Percentiles rank a stretch among this genome's conserved stretches.
Evolutionary conservation across 2,329 filamentous ascomycete species (phyloP).

Genomic region (Alternaria panax): DNA sequence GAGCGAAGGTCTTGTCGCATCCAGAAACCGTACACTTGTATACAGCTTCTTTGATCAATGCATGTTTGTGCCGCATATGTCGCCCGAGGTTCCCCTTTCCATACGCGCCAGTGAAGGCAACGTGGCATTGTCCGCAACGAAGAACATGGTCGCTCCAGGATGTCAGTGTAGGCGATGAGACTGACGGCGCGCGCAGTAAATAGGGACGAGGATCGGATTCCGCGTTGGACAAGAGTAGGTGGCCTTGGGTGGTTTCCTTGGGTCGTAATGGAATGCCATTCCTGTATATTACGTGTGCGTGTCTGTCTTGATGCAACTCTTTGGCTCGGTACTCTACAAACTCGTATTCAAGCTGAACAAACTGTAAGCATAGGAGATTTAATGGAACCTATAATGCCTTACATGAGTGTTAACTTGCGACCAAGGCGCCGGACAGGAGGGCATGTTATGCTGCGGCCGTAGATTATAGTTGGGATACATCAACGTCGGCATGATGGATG

Average conservation of each 20-base stretch:
- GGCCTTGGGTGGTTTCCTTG: not conserved
- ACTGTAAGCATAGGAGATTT: not conserved
- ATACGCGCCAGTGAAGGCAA: constrained; percentile 19
- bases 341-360: not conserved
- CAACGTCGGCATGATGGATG: constrained; percentile 3
- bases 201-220: not conserved
- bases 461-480: not conserved
- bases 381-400: not conserved
- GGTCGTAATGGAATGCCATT: not conserved
- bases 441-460: not conserved
- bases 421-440: not conserved
- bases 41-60: not conserved
- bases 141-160: not conserved
- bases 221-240: not conserved
- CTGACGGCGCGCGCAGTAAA: not conserved
- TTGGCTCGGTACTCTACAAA: not conserved
- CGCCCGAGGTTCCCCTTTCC: constrained; percentile 17
- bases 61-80: constrained; percentile 18
- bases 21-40: constrained; percentile 9
- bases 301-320: not conserved
- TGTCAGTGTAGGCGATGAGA: not conserved
- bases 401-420: constrained; percentile 14
- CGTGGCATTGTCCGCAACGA: constrained; percentile 10
- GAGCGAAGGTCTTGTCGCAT: constrained; percentile 12
- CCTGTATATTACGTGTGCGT: not conserved